Evolutionary conservation across 495 filamentous ascomycete species (phyloP).

Genomic region (Daldinia grandis): DNA sequence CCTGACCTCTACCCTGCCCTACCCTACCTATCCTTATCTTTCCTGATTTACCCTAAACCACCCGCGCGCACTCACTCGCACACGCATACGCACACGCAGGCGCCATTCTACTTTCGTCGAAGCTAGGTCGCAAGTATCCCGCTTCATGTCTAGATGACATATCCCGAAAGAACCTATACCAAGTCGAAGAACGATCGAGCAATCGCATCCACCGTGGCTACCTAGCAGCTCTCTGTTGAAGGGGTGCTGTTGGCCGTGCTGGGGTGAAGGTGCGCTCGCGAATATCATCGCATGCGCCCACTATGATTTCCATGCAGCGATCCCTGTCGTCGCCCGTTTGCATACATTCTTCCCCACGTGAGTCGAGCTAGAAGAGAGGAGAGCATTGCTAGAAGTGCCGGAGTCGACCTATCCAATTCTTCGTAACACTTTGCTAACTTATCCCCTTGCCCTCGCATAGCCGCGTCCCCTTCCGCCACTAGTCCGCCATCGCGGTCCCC

Average conservation of each 20-base stretch:
- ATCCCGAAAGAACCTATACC: slow-evolving; percentile 12
- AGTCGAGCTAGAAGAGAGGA: slow-evolving; percentile 42
- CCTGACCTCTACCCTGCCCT: slow-evolving; percentile 11
- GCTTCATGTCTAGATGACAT: slow-evolving; percentile 39
- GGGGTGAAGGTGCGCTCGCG: slow-evolving; percentile 33
- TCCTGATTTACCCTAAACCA: slow-evolving; percentile 34
- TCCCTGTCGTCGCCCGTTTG: slow-evolving; percentile 62
- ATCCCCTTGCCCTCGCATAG: slow-evolving; percentile 32
- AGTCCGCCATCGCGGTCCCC: slow-evolving; percentile 51
- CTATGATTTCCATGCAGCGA: slow-evolving; percentile 65
- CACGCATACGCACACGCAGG: slow-evolving; percentile 2
- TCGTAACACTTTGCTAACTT: slow-evolving; percentile 48
- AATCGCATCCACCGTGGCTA: slow-evolving; percentile 40
- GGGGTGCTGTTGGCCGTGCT: slow-evolving; percentile 42
- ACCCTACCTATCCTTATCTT: slow-evolving; percentile 4
- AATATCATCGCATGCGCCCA: slow-evolving; percentile 50
- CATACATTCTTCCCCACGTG: slow-evolving; percentile 61
- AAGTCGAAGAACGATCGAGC: slow-evolving; percentile 27
- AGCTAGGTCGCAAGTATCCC: slow-evolving; percentile 10
- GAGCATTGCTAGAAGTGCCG: slow-evolving; percentile 17
- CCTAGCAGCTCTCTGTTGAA: slow-evolving; percentile 33
- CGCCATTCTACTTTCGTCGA: slow-evolving; percentile 14
- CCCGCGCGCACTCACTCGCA: not conserved
- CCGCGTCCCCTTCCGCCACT: slow-evolving; percentile 48
- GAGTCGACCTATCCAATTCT: slow-evolving; percentile 2